These are phyloP conservation scores for Psilocybe cyanescens DNA, from an alignment of 768 basidiomycete genomes.

Conservation along the genomic window DNA sequence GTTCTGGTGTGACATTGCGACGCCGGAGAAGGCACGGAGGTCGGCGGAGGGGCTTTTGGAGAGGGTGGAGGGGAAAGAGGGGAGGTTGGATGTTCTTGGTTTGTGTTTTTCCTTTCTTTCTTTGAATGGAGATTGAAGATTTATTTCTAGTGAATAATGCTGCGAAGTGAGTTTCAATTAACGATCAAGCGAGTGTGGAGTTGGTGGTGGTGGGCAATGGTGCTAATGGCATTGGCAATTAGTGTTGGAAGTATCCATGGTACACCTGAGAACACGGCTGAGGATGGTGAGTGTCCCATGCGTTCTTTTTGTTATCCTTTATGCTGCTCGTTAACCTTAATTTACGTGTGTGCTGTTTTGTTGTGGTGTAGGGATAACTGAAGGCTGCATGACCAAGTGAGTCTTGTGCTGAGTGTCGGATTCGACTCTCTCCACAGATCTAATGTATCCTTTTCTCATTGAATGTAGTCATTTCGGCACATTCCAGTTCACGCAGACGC, in stretches of 20 bases:
- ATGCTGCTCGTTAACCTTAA: neutral
- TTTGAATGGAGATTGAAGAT: too few species aligned
- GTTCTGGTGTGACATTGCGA: conserved; percentile 13
- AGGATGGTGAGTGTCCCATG: neutral
- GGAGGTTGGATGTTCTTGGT: conserved; percentile 19
- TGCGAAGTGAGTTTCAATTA: neutral
- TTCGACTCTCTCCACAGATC: too few species aligned
- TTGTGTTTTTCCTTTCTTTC: neutral
- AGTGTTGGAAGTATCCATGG: neutral
- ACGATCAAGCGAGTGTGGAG: neutral
- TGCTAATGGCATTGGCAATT: neutral
- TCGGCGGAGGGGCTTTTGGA: conserved; percentile 14
- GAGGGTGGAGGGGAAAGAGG: conserved; percentile 1
- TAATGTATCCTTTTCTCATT: neutral
- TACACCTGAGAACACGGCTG: neutral
- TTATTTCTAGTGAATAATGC: neutral
- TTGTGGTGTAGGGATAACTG: conserved; percentile 8
- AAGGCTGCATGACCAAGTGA: conserved; percentile 17
- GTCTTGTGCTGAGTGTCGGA: neutral
- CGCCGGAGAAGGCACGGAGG: conserved; percentile 2
- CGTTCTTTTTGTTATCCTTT: neutral
- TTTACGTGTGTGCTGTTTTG: neutral
- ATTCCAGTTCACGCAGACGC: conserved; percentile 18
- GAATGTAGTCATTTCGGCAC: conserved; percentile 19
- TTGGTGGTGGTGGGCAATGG: neutral